Percentiles rank a stretch among this genome's conserved stretches.
phyloP scores from a whole-genome alignment of 2,329 filamentous ascomycete genomes.

The Gaeumannomyces sp. region DNA sequence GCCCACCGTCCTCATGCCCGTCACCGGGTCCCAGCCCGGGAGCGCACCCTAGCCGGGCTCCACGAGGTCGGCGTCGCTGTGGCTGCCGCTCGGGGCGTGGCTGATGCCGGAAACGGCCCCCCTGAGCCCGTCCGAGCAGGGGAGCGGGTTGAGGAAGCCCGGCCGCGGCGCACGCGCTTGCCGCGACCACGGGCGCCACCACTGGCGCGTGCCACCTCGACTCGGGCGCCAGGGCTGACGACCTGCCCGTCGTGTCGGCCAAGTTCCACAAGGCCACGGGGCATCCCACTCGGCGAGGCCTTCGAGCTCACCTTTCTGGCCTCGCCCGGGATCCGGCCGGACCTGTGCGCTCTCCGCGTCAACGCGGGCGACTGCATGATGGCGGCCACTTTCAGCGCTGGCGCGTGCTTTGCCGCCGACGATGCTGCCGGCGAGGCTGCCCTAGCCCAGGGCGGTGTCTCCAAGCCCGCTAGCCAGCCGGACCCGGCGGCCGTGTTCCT shows the following conservation, averaged over 20 bases:
- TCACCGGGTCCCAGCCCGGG: background rate
- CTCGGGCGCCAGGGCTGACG: slow-evolving; percentile 23
- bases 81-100: background rate
- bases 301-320: slow-evolving; percentile 23
- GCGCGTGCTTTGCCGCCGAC: slow-evolving; percentile 26
- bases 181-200: too few relatives aligned
- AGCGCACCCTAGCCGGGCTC: background rate
- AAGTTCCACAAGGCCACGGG: slow-evolving; percentile 19
- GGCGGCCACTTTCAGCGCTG: slow-evolving; percentile 26
- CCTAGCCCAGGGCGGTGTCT: slow-evolving; percentile 27
- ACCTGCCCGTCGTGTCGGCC: slow-evolving; percentile 16
- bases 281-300: slow-evolving; percentile 21
- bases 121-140: too few relatives aligned
- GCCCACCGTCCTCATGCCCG: too few relatives aligned
- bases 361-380: slow-evolving; percentile 22
- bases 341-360: slow-evolving; percentile 24
- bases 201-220: slow-evolving; percentile 23
- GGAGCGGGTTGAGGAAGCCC: too few relatives aligned
- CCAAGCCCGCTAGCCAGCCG: slow-evolving; percentile 15
- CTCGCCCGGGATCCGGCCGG: slow-evolving; percentile 14
- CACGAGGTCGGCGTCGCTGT: background rate
- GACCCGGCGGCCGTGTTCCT: slow-evolving; percentile 7
- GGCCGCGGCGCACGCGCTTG: too few relatives aligned
- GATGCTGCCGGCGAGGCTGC: slow-evolving; percentile 24
- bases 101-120: too few relatives aligned